phyloP scores from a whole-genome alignment of 371 early-diverging fungal species.

The Haplosporangium sp. region DNA sequence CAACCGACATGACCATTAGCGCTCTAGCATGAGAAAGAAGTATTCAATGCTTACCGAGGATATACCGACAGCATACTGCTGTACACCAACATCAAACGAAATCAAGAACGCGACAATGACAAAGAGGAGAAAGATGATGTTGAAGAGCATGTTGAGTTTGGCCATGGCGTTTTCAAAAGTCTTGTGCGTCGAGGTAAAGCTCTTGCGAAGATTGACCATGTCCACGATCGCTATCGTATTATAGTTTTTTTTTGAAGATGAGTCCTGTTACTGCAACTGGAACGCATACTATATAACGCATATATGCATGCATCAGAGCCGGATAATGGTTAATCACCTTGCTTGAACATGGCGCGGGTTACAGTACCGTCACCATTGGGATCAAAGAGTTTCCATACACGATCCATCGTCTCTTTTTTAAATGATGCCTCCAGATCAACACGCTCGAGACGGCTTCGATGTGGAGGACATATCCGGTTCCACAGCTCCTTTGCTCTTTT shows the following conservation, averaged over 20 bases:
- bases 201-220: conserved; percentile 47
- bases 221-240: conserved; percentile 35
- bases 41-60: conserved; percentile 30
- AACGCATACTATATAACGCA: background rate
- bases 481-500: conserved; percentile 48
- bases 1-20: background rate
- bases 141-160: conserved; percentile 45
- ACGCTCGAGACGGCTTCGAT: conserved; percentile 30
- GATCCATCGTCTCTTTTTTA: conserved; percentile 36
- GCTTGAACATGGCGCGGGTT: conserved; percentile 47
- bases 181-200: conserved; percentile 44
- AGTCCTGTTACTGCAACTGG: background rate
- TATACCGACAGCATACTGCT: conserved; percentile 39
- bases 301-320: background rate
- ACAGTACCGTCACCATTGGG: conserved; percentile 27
- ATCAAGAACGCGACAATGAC: conserved; percentile 37
- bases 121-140: conserved; percentile 26
- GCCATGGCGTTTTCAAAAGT: conserved; percentile 46
- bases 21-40: background rate
- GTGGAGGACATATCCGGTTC: conserved; percentile 34
- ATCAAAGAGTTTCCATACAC: conserved; percentile 42
- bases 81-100: conserved; percentile 36
- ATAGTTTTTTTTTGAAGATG: background rate
- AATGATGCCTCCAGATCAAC: conserved; percentile 29
- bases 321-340: conserved; percentile 11